These are phyloP conservation scores for Populus tomentosa DNA, from an alignment of 441 rosid genomes.

Conservation along the genomic window DNA sequence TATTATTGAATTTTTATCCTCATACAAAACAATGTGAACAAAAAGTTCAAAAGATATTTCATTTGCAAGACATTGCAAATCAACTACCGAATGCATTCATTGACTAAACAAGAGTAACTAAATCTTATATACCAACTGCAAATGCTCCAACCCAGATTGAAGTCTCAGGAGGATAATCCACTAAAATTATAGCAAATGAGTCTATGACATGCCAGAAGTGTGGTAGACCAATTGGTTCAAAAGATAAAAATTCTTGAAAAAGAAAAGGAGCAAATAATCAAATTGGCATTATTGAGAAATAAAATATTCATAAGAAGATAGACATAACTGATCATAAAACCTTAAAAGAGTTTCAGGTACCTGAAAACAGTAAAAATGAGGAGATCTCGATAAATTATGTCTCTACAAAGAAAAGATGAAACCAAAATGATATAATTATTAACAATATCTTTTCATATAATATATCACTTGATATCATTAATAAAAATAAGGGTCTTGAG, in stretches of 20 bases:
- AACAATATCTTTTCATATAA: too few relatives aligned
- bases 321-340: too few relatives aligned
- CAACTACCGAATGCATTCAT: neutral
- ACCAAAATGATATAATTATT: too few relatives aligned
- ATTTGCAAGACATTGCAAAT: neutral
- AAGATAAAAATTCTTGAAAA: neutral
- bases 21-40: neutral
- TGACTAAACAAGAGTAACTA: neutral
- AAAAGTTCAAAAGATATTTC: neutral
- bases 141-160: neutral
- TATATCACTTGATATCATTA: too few relatives aligned
- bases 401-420: neutral
- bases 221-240: neutral
- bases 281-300: neutral
- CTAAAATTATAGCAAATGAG: neutral
- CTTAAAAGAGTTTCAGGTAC: neutral
- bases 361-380: neutral
- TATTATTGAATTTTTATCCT: neutral
- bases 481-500: too few relatives aligned
- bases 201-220: neutral
- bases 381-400: too few relatives aligned
- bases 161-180: accelerated
- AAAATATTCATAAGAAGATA: too few relatives aligned
- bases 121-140: too few relatives aligned
- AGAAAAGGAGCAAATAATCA: too few relatives aligned